These are phyloP conservation scores for Cercospora citrullina DNA, from an alignment of 2,329 filamentous ascomycete species.

Conservation along the genomic window DNA sequence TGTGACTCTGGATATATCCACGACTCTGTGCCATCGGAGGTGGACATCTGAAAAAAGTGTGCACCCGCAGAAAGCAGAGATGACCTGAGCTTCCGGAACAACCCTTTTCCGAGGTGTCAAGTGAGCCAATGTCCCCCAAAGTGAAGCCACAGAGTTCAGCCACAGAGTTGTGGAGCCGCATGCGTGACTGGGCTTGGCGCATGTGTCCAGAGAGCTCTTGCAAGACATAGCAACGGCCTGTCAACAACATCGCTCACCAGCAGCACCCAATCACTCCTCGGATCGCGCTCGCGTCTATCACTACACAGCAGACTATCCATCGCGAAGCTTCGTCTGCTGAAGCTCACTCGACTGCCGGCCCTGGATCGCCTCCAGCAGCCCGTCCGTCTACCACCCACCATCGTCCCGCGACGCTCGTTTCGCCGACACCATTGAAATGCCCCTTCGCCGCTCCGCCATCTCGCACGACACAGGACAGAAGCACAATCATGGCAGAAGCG, in stretches of 20 bases:
- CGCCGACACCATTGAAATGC: slow-evolving; percentile 23
- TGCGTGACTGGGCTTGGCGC: neutral
- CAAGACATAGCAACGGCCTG: neutral
- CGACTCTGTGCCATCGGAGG: neutral
- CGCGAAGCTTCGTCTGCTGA: slow-evolving; percentile 11
- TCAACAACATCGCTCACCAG: neutral
- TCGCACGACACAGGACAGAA: slow-evolving; percentile 48
- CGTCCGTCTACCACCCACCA: neutral
- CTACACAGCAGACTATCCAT: neutral
- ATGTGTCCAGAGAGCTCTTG: neutral
- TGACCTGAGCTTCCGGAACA: neutral
- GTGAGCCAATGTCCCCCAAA: neutral
- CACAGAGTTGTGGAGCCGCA: neutral
- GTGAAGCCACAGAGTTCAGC: neutral
- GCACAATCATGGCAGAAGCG: slow-evolving; percentile 56
- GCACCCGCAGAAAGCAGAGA: neutral
- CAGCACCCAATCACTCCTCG: neutral
- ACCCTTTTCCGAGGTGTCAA: neutral
- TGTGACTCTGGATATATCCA: neutral
- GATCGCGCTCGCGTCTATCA: neutral
- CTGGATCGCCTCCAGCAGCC: slow-evolving; percentile 16
- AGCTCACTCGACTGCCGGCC: slow-evolving; percentile 8
- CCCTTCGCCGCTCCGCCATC: slow-evolving; percentile 19
- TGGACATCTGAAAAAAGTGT: neutral
- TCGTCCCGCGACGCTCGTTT: slow-evolving; percentile 1